Percentiles rank a stretch among this genome's conserved stretches.
phyloP scores from a whole-genome alignment of 495 filamentous ascomycete species.

The Jackrogersella multiformis region DNA sequence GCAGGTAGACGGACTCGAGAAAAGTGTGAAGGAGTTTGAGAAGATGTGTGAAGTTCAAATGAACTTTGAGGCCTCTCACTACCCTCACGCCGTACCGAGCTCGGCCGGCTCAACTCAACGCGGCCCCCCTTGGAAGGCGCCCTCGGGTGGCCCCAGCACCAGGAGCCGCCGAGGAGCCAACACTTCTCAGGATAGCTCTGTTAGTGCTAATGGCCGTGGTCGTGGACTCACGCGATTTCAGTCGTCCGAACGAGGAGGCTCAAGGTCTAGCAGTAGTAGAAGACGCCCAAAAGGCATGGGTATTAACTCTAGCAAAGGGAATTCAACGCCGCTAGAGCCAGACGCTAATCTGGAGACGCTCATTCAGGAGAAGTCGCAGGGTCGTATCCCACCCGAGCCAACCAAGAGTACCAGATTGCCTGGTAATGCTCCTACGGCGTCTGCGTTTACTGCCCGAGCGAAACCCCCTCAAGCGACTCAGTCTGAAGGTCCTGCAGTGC shows the following conservation, averaged over 20 bases:
- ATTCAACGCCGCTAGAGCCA: constrained; percentile 7
- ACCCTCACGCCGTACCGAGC: constrained; percentile 33
- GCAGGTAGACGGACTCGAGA: constrained; percentile 44
- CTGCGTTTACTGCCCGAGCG: constrained; percentile 1
- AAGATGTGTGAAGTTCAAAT: constrained; percentile 46
- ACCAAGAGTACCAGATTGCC: constrained; percentile 37
- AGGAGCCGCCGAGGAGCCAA: constrained; percentile 28
- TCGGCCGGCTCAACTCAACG: constrained; percentile 10
- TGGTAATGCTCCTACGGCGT: constrained; percentile 41
- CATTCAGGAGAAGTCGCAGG: constrained; percentile 26
- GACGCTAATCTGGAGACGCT: constrained; percentile 31
- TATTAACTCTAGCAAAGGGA: constrained; percentile 36
- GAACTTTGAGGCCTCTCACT: constrained; percentile 47
- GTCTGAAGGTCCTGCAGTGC: constrained; percentile 3
- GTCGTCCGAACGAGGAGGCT: constrained; percentile 11
- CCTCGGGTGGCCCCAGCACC: constrained; percentile 29
- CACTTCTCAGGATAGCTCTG: constrained; percentile 33
- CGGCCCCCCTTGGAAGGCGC: constrained; percentile 16
- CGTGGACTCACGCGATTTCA: constrained; percentile 11
- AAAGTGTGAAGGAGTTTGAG: constrained; percentile 53
- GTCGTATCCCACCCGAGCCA: constrained; percentile 20
- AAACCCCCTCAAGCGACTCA: neutral
- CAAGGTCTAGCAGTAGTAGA: neutral
- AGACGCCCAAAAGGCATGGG: constrained; percentile 20
- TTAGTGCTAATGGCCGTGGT: constrained; percentile 14